These are phyloP conservation scores for Nemania diffusa DNA, from an alignment of 2,329 filamentous ascomycete species.

Conservation along the genomic window DNA sequence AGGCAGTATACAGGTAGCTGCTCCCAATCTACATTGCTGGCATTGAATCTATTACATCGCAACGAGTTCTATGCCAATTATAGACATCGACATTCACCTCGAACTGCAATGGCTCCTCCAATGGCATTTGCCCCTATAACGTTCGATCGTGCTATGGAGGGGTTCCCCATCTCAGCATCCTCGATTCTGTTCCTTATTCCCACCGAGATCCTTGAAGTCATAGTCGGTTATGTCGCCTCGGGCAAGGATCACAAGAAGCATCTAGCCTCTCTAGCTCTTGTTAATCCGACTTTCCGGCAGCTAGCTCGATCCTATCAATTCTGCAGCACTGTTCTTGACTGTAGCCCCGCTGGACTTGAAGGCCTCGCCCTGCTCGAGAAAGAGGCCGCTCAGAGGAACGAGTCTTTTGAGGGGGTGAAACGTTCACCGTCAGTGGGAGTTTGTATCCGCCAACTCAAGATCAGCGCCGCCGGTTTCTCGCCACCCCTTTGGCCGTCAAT, in stretches of 20 bases:
- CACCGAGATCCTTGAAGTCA: conserved; percentile 11
- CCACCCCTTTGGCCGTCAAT: neutral
- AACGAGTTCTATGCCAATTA: no score
- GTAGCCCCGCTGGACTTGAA: neutral
- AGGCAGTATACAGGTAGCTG: no score
- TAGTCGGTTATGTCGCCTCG: conserved; percentile 17
- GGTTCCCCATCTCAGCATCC: neutral
- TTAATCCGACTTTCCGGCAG: conserved; percentile 26
- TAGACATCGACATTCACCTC: no score
- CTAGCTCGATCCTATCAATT: conserved; percentile 25
- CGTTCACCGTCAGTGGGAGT: conserved; percentile 9
- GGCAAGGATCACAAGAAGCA: neutral
- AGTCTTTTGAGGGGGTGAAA: neutral
- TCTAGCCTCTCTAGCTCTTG: conserved; percentile 22
- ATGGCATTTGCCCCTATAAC: neutral
- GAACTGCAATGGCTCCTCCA: neutral
- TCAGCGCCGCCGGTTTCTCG: neutral
- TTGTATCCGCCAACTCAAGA: conserved; percentile 11
- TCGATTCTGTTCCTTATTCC: conserved; percentile 22
- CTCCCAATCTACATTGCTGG: no score
- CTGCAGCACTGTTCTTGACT: conserved; percentile 8
- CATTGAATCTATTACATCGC: no score
- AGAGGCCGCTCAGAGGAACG: conserved; percentile 13
- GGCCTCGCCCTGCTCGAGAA: conserved; percentile 9
- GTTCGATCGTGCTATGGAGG: conserved; percentile 19